Evolutionary conservation across 2,329 filamentous ascomycete genomes (phyloP).

Genomic region (Phialophora tarda): DNA sequence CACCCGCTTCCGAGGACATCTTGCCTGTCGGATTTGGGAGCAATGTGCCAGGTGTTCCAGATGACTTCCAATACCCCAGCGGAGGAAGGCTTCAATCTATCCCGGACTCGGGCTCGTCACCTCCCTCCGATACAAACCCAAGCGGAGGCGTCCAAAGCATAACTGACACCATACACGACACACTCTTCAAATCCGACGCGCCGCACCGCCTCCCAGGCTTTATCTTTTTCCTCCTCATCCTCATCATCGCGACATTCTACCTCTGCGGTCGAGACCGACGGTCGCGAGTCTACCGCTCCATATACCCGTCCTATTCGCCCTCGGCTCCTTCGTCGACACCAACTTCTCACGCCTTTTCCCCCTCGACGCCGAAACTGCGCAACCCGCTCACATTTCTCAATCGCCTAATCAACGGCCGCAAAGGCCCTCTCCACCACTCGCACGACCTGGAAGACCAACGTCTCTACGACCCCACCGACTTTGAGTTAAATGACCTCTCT

Average conservation of each 20-base stretch:
- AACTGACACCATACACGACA: constrained; percentile 63
- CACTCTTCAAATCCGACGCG: constrained; percentile 68
- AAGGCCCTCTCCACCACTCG: constrained; percentile 57
- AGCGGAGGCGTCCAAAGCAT: constrained; percentile 40
- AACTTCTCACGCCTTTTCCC: constrained; percentile 3
- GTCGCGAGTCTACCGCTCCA: constrained; percentile 62
- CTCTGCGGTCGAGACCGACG: constrained; percentile 81
- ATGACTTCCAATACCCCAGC: constrained; percentile 80
- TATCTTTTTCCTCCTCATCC: constrained; percentile 75
- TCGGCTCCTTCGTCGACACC: constrained; percentile 6
- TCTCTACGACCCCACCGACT: constrained; percentile 59
- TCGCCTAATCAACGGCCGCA: constrained; percentile 45
- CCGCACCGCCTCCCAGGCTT: constrained; percentile 74
- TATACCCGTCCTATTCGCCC: constrained; percentile 47
- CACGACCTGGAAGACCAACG: constrained; percentile 75
- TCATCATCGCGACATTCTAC: constrained; percentile 72
- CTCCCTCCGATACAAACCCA: not conserved
- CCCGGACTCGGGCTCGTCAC: constrained; percentile 43
- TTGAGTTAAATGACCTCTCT: constrained; percentile 73
- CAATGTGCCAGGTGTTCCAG: constrained; percentile 71
- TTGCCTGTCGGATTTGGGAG: constrained; percentile 91
- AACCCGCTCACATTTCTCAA: constrained; percentile 43
- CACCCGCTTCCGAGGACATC: constrained; percentile 59
- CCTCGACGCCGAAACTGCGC: constrained; percentile 33
- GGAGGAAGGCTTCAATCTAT: constrained; percentile 40